Evolutionary conservation across 176 grass and related monocot genomes (phyloP), one percentile per base, ranked within the genome.

Genomic region (Aegilops longissima): DNA sequence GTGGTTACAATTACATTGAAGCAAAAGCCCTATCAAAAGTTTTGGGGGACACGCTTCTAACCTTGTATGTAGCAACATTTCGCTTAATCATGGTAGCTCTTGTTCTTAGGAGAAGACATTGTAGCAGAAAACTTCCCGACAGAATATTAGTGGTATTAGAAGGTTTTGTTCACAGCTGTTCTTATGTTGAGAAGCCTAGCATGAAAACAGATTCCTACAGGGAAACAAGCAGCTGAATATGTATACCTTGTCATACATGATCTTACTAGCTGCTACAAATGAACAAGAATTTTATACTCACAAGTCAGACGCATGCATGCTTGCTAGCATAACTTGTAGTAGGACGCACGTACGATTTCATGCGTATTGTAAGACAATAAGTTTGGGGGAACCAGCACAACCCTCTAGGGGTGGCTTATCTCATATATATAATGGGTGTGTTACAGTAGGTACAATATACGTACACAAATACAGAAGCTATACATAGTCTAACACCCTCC

Each of bases 191-290:
- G 71, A 74, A 66, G 5, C 44, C 25, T 33, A n/a, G 7, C 30
- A 54, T 45, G 64, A 14, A 87, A 66, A 52, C 59, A 82, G 59
- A 82, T 87, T 76, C 59, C 17, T 68, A 36, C 33, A 25, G 16
- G 27, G 58, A 76, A 52, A 52, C 70, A 82, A 45, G 8, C 5
- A 54, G 12, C n/a, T 73, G 39, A 5, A 64, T 18, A 34, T 20
- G n/a, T 17, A 33, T 52, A 34, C 13, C 23, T 18, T 85, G 29
- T 76, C 34, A 24, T 81, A 83, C 16, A 54, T 59, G 18, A 59
- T 59, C 18, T 59, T 59, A 21, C 54, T 9, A 21, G 34, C 38
- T 66, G 65, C 54, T 79, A 44, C 9, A 17, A 49, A 75, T 17
- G n/a, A 79, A 27, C 34, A 44, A 65, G 10, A 44, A 29, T 30